These are phyloP conservation scores for Solanum hybrid DNA, from an alignment of 305 asterid genomes.

Conservation along the genomic window DNA sequence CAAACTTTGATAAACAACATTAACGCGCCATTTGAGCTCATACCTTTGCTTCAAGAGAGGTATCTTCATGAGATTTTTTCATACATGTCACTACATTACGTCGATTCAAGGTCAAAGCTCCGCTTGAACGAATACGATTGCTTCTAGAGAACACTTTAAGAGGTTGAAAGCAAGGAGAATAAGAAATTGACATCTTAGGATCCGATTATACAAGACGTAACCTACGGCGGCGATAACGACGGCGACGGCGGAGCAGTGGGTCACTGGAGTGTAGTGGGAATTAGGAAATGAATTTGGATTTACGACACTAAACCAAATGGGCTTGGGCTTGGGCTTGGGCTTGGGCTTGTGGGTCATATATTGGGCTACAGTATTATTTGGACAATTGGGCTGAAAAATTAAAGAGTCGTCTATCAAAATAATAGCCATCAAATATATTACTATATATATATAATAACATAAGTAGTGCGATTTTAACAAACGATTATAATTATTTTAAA, in stretches of 20 bases:
- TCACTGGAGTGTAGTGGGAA: neutral
- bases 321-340: neutral
- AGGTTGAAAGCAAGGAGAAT: conserved; percentile 28
- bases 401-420: neutral
- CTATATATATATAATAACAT: too few species aligned
- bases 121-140: conserved; percentile 2
- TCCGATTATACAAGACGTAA: neutral
- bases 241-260: neutral
- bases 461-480: neutral
- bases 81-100: conserved; percentile 23
- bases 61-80: conserved; percentile 18
- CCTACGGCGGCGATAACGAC: neutral
- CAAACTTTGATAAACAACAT: neutral
- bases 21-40: neutral
- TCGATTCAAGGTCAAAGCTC: conserved; percentile 5
- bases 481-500: too few species aligned
- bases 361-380: neutral
- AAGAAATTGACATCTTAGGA: conserved; percentile 24
- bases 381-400: neutral
- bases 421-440: neutral
- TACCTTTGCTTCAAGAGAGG: conserved; percentile 39
- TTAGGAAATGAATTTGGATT: neutral
- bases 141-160: conserved; percentile 18
- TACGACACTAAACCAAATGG: neutral
- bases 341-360: neutral